Conservation (phyloP, 1,284 basidiomycete genomes). For the Apiotrichum gracile region DNA sequence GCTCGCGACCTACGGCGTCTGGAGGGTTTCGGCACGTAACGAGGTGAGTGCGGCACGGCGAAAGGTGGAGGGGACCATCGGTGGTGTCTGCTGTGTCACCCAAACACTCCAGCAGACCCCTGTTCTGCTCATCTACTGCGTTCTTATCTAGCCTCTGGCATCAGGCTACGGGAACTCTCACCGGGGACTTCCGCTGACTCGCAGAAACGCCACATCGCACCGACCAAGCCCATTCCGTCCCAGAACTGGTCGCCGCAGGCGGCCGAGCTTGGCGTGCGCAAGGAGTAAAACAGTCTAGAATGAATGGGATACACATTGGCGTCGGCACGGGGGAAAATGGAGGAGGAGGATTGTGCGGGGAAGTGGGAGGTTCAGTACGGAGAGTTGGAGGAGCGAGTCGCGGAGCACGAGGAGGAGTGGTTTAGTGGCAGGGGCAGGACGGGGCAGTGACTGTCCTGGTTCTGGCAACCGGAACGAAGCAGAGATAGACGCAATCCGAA, state of each 20-base stretch:
- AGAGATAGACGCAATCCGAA: too few relatives aligned
- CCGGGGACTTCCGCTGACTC: too few relatives aligned
- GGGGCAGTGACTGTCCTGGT: too few relatives aligned
- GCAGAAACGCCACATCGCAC: constrained; percentile 46
- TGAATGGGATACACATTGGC: not conserved
- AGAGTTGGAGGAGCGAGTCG: too few relatives aligned
- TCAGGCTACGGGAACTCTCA: too few relatives aligned
- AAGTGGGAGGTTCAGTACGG: too few relatives aligned
- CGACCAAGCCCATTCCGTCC: constrained; percentile 50
- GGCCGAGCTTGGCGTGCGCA: constrained; percentile 24
- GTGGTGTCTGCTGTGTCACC: not conserved
- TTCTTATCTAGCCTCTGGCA: too few relatives aligned
- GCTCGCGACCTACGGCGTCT: constrained; percentile 49
- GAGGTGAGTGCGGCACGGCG: constrained; percentile 46
- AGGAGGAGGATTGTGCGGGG: too few relatives aligned
- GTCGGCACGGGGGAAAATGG: too few relatives aligned
- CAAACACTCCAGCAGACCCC: not conserved
- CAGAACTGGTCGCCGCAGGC: constrained; percentile 43
- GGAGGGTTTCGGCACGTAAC: constrained; percentile 50
- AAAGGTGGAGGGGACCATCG: not conserved
- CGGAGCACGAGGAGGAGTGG: too few relatives aligned
- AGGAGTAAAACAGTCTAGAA: constrained; percentile 7
- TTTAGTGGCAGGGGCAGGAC: too few relatives aligned
- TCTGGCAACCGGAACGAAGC: too few relatives aligned
- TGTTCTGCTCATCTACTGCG: not conserved